These are phyloP conservation scores for Panaeolus cyanescens DNA, from an alignment of 768 basidiomycete genomes.

Conservation along the genomic window DNA sequence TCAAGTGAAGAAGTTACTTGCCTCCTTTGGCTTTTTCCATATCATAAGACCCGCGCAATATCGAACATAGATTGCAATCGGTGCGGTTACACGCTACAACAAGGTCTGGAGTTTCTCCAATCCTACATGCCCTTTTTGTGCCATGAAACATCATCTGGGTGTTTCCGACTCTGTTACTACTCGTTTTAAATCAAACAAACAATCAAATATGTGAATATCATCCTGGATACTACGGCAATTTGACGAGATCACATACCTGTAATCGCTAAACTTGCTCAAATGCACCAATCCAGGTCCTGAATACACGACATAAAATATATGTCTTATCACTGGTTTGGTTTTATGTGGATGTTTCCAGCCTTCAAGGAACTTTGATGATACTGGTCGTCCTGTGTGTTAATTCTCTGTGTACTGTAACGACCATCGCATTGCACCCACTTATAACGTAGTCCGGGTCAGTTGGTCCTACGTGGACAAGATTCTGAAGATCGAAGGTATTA, in stretches of 20 bases:
- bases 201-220: background rate
- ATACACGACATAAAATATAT: conserved; percentile 30
- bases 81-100: conserved; percentile 16
- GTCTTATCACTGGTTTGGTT: conserved; percentile 19
- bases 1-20: background rate
- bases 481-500: conserved; percentile 10
- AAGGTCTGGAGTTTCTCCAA: conserved; percentile 17
- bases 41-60: conserved; percentile 27
- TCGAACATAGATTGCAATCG: conserved; percentile 26
- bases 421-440: conserved; percentile 10
- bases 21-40: conserved; percentile 29
- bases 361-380: conserved; percentile 21
- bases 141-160: conserved; percentile 31
- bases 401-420: background rate
- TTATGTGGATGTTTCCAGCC: conserved; percentile 28
- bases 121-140: conserved; percentile 23
- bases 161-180: conserved; percentile 29
- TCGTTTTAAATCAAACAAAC: background rate
- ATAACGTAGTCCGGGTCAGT: conserved; percentile 21
- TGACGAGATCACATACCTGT: conserved; percentile 24
- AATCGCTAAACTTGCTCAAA: conserved; percentile 28
- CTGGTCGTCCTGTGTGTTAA: conserved; percentile 10
- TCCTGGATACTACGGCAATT: no score
- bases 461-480: conserved; percentile 22
- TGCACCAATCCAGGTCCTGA: conserved; percentile 22